Evolutionary conservation across 148 eudicot genomes (phyloP).

Genomic region (Fagopyrum tataricum): DNA sequence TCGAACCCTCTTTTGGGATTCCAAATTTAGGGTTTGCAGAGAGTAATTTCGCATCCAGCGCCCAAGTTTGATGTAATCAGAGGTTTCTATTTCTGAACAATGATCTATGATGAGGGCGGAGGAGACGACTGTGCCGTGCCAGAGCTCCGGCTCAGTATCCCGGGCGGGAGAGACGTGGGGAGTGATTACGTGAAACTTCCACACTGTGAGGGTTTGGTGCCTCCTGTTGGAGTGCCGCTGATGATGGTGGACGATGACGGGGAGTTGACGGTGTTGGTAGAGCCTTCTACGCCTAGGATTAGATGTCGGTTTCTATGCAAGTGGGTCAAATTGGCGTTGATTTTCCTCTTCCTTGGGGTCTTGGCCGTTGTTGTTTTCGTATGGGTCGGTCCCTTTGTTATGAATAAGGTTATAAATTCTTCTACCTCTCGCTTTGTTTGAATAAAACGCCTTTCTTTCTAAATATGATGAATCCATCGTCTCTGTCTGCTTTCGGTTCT

Average conservation of each 20-base stretch:
- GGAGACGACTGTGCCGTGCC: slow-evolving; percentile 6
- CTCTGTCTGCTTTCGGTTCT: background rate
- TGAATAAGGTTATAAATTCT: slow-evolving; percentile 7
- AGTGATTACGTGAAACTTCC: slow-evolving; percentile 8
- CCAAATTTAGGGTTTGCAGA: background rate
- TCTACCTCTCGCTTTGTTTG: background rate
- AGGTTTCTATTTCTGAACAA: background rate
- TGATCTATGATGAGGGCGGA: slow-evolving; percentile 6
- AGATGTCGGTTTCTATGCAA: slow-evolving; percentile 8
- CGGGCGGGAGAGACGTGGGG: background rate
- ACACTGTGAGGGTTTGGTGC: background rate
- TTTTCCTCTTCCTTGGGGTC: background rate
- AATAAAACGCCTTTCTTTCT: background rate
- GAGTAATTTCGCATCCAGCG: background rate
- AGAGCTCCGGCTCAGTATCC: slow-evolving; percentile 12
- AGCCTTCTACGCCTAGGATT: slow-evolving; percentile 14
- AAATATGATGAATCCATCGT: background rate
- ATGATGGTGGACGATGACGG: background rate
- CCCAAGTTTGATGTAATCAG: background rate
- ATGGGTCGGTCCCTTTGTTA: slow-evolving; percentile 14
- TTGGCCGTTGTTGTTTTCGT: slow-evolving; percentile 12
- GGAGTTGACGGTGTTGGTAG: slow-evolving; percentile 1
- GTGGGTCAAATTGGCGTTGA: slow-evolving; percentile 9
- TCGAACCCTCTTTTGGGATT: background rate
- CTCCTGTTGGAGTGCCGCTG: slow-evolving; percentile 6